Base-by-base conservation (phyloP, 305 asterid genomes). In the Fraxinus dipetala region DNA sequence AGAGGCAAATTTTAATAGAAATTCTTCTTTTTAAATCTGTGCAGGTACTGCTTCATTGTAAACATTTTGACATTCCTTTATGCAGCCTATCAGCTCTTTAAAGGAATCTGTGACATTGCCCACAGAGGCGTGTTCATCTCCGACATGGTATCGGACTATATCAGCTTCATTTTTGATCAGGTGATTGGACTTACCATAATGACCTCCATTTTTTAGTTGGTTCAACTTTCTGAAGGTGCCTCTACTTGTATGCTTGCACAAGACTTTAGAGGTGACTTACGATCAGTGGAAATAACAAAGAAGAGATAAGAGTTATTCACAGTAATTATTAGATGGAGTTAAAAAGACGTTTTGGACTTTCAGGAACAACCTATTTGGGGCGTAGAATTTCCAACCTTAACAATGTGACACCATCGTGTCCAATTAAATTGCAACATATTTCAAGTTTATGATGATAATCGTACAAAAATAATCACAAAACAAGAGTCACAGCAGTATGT, bases 141-240 rank as follows among this genome's bases (percentile, higher is more conserved):
- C 11, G 93, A 93, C 38, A 88, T 1, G 91, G 83, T 88, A 45
- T 90, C 95, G 18, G 97, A 93, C 72, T 91, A 88, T 85, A 84
- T 84, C 83, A 90, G 89, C 89, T 92, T 93, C 89, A 83, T 89
- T 80, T 67, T 92, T 24, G 91, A 93, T 77, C 93, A 91, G 91
- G 97, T 92, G 87, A 83, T 51, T 36, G 30, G 36, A 36, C 35
- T 59, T 63, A 5, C 73, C 70, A 16, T 80, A 18, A 34, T 30
- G 45, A 31, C 28, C 54, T 22, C 22, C 6, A 13, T 65, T 31
- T 78, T 30, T 82, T 16, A 48, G 10, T 40, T 30, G 32, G 2
- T 36, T 70, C 79, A 48, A 31, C 36, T 76, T 51, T 70, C 63
- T 31, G 43, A 26, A 38, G 13, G 38, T 36, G 67, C 32, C 48